Evolutionary conservation across 495 filamentous ascomycete genomes (phyloP).

Genomic region (Neurospora sp.): DNA sequence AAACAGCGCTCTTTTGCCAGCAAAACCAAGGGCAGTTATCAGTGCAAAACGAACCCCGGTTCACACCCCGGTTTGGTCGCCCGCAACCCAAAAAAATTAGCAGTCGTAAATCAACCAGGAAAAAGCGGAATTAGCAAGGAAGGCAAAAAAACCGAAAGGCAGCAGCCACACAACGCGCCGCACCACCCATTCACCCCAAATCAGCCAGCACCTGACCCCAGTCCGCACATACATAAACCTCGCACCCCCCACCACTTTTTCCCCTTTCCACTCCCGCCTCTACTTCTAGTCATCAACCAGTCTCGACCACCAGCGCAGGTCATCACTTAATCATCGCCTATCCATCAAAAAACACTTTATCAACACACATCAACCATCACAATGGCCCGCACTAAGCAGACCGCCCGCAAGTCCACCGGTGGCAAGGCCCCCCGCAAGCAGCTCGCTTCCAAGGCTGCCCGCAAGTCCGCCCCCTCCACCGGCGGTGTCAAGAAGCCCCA

Average conservation of each 20-base stretch:
- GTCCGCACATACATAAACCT: conserved; percentile 34
- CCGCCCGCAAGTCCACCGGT: conserved; percentile 99
- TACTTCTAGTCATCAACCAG: conserved; percentile 12
- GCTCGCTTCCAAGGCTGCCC: conserved; percentile 51
- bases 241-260: conserved; percentile 37
- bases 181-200: conserved; percentile 20
- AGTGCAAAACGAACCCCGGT: conserved; percentile 26
- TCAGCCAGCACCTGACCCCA: conserved; percentile 33
- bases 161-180: background rate
- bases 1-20: conserved; percentile 17
- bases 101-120: conserved; percentile 18
- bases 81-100: conserved; percentile 22
- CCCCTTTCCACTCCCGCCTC: conserved; percentile 36
- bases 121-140: background rate
- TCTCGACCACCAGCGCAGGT: conserved; percentile 21
- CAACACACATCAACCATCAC: conserved; percentile 40
- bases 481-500: conserved; percentile 99
- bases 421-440: conserved; percentile 99
- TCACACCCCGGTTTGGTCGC: conserved; percentile 6
- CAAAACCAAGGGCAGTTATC: conserved; percentile 18
- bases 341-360: conserved; percentile 28
- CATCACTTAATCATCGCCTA: conserved; percentile 29
- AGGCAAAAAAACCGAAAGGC: background rate
- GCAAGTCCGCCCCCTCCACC: conserved; percentile 48
- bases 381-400: conserved; percentile 99